Conservation (phyloP, 2,329 filamentous ascomycete genomes). For the Didymella pomorum region DNA sequence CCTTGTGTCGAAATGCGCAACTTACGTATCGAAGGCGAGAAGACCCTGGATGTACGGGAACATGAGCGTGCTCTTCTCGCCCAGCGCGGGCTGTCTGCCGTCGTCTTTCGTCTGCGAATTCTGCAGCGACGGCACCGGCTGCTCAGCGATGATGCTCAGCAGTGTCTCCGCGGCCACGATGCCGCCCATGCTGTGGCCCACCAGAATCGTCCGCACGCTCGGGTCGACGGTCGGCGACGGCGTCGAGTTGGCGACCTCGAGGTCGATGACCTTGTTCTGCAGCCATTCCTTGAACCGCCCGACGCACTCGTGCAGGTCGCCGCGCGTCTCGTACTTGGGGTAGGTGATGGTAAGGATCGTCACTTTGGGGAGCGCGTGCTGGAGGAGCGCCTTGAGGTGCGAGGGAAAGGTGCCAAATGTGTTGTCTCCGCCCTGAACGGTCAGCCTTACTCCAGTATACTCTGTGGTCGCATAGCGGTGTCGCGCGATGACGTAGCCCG, state of each 20-base stretch:
- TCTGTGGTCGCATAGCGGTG: background rate
- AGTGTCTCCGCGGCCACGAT: conserved; percentile 93
- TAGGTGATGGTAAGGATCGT: conserved; percentile 75
- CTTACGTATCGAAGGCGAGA: conserved; percentile 92
- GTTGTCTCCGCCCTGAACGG: conserved; percentile 71
- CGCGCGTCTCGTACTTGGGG: conserved; percentile 82
- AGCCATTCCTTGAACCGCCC: conserved; percentile 81
- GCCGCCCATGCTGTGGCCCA: conserved; percentile 88
- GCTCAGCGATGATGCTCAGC: conserved; percentile 72
- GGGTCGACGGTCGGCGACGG: conserved; percentile 86
- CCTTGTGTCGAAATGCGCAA: too few relatives aligned
- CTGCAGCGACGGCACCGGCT: conserved; percentile 46
- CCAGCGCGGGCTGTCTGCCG: conserved; percentile 20
- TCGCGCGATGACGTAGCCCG: conserved; percentile 4
- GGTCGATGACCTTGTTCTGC: conserved; percentile 89
- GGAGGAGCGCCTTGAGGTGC: conserved; percentile 71
- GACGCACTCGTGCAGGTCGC: conserved; percentile 76
- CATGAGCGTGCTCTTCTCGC: conserved; percentile 72
- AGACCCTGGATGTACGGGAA: conserved; percentile 93
- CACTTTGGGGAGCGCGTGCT: conserved; percentile 72
- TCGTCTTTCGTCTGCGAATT: conserved; percentile 42
- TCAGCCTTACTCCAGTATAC: conserved; percentile 20
- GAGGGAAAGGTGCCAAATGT: conserved; percentile 82
- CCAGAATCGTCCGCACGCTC: conserved; percentile 79
- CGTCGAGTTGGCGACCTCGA: conserved; percentile 83